phyloP scores from a whole-genome alignment of 2,329 filamentous ascomycete species.

The Alternaria rosae region DNA sequence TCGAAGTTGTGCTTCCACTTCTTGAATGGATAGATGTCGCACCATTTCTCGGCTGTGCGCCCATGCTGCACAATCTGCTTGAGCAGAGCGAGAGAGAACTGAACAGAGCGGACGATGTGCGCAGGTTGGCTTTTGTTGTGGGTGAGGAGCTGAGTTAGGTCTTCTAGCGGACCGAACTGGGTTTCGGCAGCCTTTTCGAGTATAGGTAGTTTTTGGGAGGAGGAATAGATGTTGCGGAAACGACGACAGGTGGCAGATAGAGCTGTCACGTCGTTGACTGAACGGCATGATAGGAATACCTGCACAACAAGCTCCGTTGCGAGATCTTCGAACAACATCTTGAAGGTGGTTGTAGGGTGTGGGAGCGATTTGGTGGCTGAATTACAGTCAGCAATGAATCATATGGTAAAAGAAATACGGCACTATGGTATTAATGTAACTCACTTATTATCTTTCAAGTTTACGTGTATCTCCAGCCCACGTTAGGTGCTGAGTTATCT shows the following conservation, averaged over 20 bases:
- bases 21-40: constrained; percentile 68
- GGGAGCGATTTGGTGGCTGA: background rate
- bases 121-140: constrained; percentile 67
- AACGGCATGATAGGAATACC: constrained; percentile 62
- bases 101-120: constrained; percentile 61
- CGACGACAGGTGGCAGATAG: constrained; percentile 64
- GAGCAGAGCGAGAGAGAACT: constrained; percentile 63
- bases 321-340: constrained; percentile 63
- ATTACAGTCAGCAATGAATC: constrained; percentile 1
- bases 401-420: background rate
- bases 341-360: constrained; percentile 23
- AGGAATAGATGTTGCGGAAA: constrained; percentile 60
- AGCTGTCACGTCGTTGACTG: constrained; percentile 61
- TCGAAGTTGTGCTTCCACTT: constrained; percentile 68
- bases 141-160: constrained; percentile 66
- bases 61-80: constrained; percentile 64
- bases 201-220: constrained; percentile 63
- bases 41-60: constrained; percentile 64
- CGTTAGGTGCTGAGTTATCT: background rate
- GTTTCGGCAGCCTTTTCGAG: constrained; percentile 61
- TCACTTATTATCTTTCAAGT: constrained; percentile 13
- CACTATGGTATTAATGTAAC: background rate
- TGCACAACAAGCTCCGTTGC: constrained; percentile 66
- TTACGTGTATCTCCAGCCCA: background rate
- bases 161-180: constrained; percentile 65